Conservation (phyloP, 2,329 filamentous ascomycete genomes). For the Diplodia scrobiculata region DNA sequence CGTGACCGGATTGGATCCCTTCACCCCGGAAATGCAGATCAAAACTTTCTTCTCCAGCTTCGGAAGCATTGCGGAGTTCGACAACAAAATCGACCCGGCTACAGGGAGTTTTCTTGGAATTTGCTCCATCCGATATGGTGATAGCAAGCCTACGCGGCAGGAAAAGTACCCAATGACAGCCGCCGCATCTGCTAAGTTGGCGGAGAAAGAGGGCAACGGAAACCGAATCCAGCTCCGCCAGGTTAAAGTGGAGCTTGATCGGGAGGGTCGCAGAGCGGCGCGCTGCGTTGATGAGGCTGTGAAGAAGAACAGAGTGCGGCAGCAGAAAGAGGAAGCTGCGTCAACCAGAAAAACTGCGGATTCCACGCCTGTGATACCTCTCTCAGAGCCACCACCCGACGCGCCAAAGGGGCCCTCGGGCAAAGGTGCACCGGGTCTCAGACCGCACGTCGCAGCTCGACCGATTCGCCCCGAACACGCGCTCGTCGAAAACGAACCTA, state of each 20-base stretch:
- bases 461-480: constrained; percentile 51
- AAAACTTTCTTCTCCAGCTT: constrained; percentile 75
- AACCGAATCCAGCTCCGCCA: constrained; percentile 75
- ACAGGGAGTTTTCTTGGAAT: constrained; percentile 94
- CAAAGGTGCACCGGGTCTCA: constrained; percentile 45
- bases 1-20: constrained; percentile 92
- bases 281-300: constrained; percentile 75
- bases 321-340: constrained; percentile 50
- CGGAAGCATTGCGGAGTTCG: constrained; percentile 85
- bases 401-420: constrained; percentile 83
- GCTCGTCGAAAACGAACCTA: constrained; percentile 65
- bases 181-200: constrained; percentile 77
- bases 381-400: constrained; percentile 66
- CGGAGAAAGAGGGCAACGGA: constrained; percentile 74
- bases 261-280: constrained; percentile 79
- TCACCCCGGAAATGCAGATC: constrained; percentile 77
- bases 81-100: constrained; percentile 91
- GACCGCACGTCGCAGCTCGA: constrained; percentile 35
- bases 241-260: constrained; percentile 84
- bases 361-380: constrained; percentile 33
- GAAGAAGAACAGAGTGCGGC: constrained; percentile 66
- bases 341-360: constrained; percentile 37
- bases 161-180: constrained; percentile 60
- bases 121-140: constrained; percentile 85
- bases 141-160: constrained; percentile 60